Percentiles rank a stretch among this genome's conserved stretches.
phyloP scores from a whole-genome alignment of 2,329 filamentous ascomycete genomes.

The Exophiala viscosa region DNA sequence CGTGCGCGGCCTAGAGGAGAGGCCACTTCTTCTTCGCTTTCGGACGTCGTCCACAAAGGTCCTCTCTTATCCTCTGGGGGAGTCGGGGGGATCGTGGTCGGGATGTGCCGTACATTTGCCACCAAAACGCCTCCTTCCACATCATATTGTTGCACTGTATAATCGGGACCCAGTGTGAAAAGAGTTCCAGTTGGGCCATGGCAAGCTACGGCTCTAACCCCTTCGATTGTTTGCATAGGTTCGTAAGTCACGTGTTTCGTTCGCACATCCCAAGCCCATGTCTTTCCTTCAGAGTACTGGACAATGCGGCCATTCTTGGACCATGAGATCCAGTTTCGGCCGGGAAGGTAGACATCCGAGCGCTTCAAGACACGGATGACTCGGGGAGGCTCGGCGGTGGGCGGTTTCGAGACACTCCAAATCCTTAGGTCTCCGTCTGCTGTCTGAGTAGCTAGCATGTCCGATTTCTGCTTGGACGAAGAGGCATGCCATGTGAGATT shows the following conservation, averaged over 20 bases:
- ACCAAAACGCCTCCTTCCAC: slow-evolving; percentile 82
- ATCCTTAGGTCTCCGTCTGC: slow-evolving; percentile 88
- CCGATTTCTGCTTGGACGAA: slow-evolving; percentile 90
- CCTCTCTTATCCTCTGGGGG: slow-evolving; percentile 67
- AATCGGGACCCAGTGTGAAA: slow-evolving; percentile 83
- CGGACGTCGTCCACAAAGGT: slow-evolving; percentile 51
- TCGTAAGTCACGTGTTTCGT: slow-evolving; percentile 97
- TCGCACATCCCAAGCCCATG: slow-evolving; percentile 91
- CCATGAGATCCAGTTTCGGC: slow-evolving; percentile 96
- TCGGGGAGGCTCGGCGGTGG: slow-evolving; percentile 69
- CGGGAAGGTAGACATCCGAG: slow-evolving; percentile 60
- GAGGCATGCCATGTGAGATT: slow-evolving; percentile 93
- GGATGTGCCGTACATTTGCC: slow-evolving; percentile 80
- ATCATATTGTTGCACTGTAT: slow-evolving; percentile 93
- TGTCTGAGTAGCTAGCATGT: slow-evolving; percentile 94
- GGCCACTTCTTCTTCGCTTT: slow-evolving; percentile 69
- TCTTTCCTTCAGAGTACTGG: slow-evolving; percentile 88
- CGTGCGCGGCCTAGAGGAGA: slow-evolving; percentile 73
- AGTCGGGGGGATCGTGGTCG: slow-evolving; percentile 69
- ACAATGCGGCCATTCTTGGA: slow-evolving; percentile 96
- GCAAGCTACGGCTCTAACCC: slow-evolving; percentile 75
- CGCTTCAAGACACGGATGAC: slow-evolving; percentile 84
- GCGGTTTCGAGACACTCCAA: slow-evolving; percentile 89
- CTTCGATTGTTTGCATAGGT: slow-evolving; percentile 76
- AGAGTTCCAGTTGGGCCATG: slow-evolving; percentile 88